A percentile compares a stretch with the other conserved stretches of the same genome.
phyloP scores from a whole-genome alignment of 2,329 filamentous ascomycete genomes.

The Fusarium verrucosum region DNA sequence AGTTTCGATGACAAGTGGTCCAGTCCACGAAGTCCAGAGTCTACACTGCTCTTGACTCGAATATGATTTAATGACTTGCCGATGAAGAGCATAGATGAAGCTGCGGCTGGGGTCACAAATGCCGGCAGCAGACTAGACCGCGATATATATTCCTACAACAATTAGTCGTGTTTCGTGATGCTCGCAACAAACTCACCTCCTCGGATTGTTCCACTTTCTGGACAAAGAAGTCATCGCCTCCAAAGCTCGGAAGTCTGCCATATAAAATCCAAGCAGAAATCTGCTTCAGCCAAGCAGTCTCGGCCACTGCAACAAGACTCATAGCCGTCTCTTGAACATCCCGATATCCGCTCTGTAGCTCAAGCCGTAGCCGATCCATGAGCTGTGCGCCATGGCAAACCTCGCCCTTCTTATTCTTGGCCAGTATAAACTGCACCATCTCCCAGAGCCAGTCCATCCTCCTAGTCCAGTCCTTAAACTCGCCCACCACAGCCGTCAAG shows the following conservation, averaged over 20 bases:
- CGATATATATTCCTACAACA: constrained; percentile 64
- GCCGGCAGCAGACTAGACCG: constrained; percentile 73
- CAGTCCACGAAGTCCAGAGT: constrained; percentile 59
- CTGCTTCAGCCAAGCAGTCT: constrained; percentile 91
- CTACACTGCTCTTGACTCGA: constrained; percentile 62
- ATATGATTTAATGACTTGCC: constrained; percentile 90
- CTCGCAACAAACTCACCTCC: constrained; percentile 48
- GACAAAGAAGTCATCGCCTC: constrained; percentile 88
- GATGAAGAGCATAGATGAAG: constrained; percentile 87
- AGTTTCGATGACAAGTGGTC: constrained; percentile 75
- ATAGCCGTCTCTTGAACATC: constrained; percentile 83
- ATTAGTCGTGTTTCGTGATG: constrained; percentile 1
- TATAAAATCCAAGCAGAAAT: constrained; percentile 91
- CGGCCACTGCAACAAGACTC: constrained; percentile 78
- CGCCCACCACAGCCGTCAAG: constrained; percentile 81
- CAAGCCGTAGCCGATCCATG: constrained; percentile 78
- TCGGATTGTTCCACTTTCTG: constrained; percentile 57
- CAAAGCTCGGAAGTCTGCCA: constrained; percentile 80
- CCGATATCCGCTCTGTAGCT: constrained; percentile 86
- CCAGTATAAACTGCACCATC: constrained; percentile 73
- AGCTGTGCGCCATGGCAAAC: constrained; percentile 74
- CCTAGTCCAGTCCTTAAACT: constrained; percentile 88
- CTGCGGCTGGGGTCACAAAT: constrained; percentile 79
- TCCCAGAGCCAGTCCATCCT: constrained; percentile 87
- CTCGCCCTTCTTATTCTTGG: constrained; percentile 46